These are phyloP conservation scores for Rubus idaeus DNA, from an alignment of 306 rosid species.

Conservation along the genomic window DNA sequence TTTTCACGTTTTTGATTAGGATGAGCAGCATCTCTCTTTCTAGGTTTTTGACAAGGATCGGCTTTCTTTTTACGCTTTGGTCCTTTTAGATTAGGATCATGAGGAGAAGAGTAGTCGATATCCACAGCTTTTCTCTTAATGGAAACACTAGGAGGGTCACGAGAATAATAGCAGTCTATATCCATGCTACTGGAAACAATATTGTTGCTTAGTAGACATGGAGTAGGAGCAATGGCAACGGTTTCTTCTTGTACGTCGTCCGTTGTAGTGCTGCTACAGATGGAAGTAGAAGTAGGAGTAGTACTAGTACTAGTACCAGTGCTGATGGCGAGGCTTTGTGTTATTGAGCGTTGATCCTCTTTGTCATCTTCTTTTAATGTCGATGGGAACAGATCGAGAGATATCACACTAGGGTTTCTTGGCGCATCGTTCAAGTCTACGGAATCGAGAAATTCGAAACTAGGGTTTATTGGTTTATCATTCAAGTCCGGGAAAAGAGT, in stretches of 20 bases:
- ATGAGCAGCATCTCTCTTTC: background rate
- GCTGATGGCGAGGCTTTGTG: background rate
- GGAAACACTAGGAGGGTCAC: background rate
- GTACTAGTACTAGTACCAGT: background rate
- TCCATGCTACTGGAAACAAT: background rate
- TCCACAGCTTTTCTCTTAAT: background rate
- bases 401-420: background rate
- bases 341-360: background rate
- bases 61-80: background rate
- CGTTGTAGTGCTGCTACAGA: background rate
- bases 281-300: background rate
- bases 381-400: background rate
- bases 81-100: background rate
- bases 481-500: slow-evolving; percentile 1
- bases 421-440: background rate
- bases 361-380: background rate
- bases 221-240: background rate
- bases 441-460: background rate
- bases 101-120: background rate
- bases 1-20: background rate
- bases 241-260: background rate
- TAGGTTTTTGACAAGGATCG: background rate
- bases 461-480: background rate
- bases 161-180: background rate
- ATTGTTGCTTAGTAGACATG: background rate